These are phyloP conservation scores for Leccinum subgranulosum DNA, from an alignment of 768 basidiomycete genomes.

Conservation along the genomic window DNA sequence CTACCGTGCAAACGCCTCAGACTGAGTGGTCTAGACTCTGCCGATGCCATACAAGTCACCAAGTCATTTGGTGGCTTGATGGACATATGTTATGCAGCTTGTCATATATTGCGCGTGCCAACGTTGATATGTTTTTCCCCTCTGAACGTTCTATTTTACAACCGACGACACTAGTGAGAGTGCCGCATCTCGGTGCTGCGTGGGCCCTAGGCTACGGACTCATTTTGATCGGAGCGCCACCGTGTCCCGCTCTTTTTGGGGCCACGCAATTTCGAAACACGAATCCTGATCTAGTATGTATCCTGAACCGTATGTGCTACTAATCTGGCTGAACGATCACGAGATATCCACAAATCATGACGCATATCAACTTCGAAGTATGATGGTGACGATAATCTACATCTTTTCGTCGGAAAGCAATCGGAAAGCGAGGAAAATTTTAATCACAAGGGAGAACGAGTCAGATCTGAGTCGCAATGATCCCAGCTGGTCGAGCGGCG, in stretches of 20 bases:
- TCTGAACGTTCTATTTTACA: neutral
- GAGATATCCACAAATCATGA: neutral
- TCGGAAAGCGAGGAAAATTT: neutral
- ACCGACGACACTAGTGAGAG: neutral
- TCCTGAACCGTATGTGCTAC: neutral
- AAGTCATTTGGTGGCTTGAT: slow-evolving; percentile 31
- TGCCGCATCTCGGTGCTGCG: slow-evolving; percentile 12
- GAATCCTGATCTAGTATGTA: neutral
- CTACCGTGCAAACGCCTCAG: slow-evolving; percentile 1
- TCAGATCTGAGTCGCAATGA: slow-evolving; percentile 1
- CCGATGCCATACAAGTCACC: slow-evolving; percentile 8
- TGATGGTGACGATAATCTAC: neutral
- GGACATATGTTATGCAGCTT: slow-evolving; percentile 9
- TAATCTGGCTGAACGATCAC: neutral
- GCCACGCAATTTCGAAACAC: neutral
- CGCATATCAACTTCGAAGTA: neutral
- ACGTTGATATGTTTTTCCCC: neutral
- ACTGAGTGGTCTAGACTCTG: slow-evolving; percentile 4
- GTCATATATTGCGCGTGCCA: slow-evolving; percentile 1
- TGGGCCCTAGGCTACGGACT: neutral
- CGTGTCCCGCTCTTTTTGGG: slow-evolving; percentile 7
- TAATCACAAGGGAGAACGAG: neutral
- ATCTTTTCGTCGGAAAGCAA: neutral
- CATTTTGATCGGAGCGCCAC: slow-evolving; percentile 24
- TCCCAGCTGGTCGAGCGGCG: neutral